These are phyloP conservation scores for Kitagawia praeruptora DNA, from an alignment of 129 eudicot species.

Conservation along the genomic window DNA sequence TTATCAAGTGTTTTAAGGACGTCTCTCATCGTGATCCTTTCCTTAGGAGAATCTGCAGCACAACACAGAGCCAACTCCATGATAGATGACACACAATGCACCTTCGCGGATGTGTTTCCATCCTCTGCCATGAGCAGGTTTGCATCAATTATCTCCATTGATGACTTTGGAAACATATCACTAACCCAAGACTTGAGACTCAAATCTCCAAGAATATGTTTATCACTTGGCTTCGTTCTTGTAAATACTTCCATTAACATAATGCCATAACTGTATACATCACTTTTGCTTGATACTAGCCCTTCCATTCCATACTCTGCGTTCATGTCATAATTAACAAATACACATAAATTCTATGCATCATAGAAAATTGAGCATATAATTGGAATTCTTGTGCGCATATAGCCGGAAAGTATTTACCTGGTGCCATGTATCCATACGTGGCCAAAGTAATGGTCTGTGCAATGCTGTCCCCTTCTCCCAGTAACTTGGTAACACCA, in stretches of 20 bases:
- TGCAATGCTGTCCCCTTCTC: conserved; percentile 10
- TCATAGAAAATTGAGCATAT: neutral
- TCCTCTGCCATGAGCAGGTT: neutral
- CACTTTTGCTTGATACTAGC: conserved; percentile 14
- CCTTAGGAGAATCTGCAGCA: conserved; percentile 19
- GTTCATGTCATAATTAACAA: neutral
- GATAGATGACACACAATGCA: conserved; percentile 22
- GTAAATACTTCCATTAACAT: conserved; percentile 31
- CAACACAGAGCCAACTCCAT: conserved; percentile 30
- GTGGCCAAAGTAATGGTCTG: conserved; percentile 41
- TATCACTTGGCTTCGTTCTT: conserved; percentile 12
- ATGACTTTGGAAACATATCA: neutral
- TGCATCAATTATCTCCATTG: conserved; percentile 11
- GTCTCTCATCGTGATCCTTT: conserved; percentile 22
- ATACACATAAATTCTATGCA: too few relatives aligned
- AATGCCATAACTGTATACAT: conserved; percentile 35
- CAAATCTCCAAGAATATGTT: conserved; percentile 21
- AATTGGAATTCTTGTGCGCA: neutral
- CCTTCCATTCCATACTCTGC: conserved; percentile 5
- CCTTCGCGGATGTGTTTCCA: neutral
- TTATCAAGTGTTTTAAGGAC: conserved; percentile 13
- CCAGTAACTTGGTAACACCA: conserved; percentile 34
- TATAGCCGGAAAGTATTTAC: conserved; percentile 11
- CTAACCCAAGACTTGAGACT: conserved; percentile 16
- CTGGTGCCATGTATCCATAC: conserved; percentile 53